Evolutionary conservation across 2,329 filamentous ascomycete genomes (phyloP).

Genomic region (Tolypocladium amazonense): DNA sequence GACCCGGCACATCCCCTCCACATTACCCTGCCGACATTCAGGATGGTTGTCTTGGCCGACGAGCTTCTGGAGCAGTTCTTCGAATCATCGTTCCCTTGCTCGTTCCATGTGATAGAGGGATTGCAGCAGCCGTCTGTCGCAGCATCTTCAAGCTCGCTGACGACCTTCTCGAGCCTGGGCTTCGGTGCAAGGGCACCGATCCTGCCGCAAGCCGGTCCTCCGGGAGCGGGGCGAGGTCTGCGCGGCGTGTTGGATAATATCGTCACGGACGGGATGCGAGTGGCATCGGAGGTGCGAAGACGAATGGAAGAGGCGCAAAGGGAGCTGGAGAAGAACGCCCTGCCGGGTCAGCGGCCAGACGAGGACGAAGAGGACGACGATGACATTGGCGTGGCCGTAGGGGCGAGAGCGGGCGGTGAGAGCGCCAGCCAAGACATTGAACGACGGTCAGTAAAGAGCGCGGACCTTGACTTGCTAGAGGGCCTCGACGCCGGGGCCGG

Average conservation of each 20-base stretch:
- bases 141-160: constrained; percentile 46
- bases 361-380: constrained; percentile 63
- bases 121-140: constrained; percentile 23
- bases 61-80: constrained; percentile 96
- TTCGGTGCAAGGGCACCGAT: constrained; percentile 32
- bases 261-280: constrained; percentile 92
- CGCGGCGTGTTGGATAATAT: constrained; percentile 94
- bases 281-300: constrained; percentile 82
- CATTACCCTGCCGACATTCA: constrained; percentile 94
- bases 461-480: constrained; percentile 61
- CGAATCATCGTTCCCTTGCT: constrained; percentile 86
- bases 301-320: constrained; percentile 93
- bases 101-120: constrained; percentile 75
- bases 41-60: constrained; percentile 95
- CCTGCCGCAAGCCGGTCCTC: constrained; percentile 28
- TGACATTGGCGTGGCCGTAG: constrained; percentile 32
- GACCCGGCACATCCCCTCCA: constrained; percentile 89
- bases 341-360: constrained; percentile 52
- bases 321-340: constrained; percentile 75
- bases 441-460: constrained; percentile 51
- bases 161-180: constrained; percentile 70
- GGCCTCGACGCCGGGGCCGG: constrained; percentile 64
- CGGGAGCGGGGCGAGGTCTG: constrained; percentile 57
- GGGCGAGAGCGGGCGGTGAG: constrained; percentile 23
- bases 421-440: constrained; percentile 43